A percentile compares a stretch with the other conserved stretches of the same genome.
These are phyloP conservation scores for Spergularia bocconei DNA, from an alignment of 148 eudicot genomes.

Conservation along the genomic window DNA sequence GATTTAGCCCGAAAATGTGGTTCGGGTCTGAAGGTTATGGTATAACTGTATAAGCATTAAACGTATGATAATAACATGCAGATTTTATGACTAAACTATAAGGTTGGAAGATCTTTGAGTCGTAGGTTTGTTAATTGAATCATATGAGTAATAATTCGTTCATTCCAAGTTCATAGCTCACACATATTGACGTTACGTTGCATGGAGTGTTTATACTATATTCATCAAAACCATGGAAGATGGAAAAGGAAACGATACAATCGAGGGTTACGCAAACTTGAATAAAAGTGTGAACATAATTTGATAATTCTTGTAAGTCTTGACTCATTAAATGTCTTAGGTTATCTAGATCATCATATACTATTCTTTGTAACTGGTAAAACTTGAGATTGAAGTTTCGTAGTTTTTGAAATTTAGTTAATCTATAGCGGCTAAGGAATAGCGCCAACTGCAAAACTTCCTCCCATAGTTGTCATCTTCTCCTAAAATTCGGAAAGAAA, in stretches of 20 bases:
- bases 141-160: not conserved
- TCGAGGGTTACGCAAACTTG: not conserved
- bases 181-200: too few relatives aligned
- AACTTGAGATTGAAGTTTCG: too few relatives aligned
- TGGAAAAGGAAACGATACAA: too few relatives aligned
- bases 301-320: not conserved
- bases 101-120: conserved; percentile 32
- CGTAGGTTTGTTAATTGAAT: conserved; percentile 21
- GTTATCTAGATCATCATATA: not conserved
- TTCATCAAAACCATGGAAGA: too few relatives aligned
- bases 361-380: not conserved
- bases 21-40: too few relatives aligned
- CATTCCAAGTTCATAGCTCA: too few relatives aligned
- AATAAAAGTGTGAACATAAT: not conserved
- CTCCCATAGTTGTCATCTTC: not conserved
- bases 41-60: not conserved
- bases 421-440: too few relatives aligned
- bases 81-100: conserved; percentile 47
- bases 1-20: too few relatives aligned
- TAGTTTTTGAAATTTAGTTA: too few relatives aligned
- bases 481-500: not conserved
- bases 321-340: not conserved
- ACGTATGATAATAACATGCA: conserved; percentile 40
- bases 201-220: too few relatives aligned
- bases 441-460: too few relatives aligned